These are phyloP conservation scores for Ustilago shanxiensis DNA, from an alignment of 1,284 basidiomycete species.

Conservation along the genomic window DNA sequence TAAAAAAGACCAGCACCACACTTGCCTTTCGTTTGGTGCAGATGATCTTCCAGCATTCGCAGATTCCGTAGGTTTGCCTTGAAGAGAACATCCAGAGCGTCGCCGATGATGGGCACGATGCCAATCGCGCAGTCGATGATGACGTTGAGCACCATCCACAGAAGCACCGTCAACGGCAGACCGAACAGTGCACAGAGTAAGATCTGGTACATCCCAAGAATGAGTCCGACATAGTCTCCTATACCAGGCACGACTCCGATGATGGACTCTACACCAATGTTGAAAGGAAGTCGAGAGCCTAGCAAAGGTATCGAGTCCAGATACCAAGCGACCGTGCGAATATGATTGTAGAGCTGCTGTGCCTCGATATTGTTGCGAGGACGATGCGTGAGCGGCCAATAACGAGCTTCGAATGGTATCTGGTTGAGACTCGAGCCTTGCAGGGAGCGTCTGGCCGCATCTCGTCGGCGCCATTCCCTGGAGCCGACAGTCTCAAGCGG, in stretches of 20 bases:
- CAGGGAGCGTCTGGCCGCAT: slow-evolving; percentile 6
- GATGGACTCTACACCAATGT: slow-evolving; percentile 58
- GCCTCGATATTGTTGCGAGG: slow-evolving; percentile 51
- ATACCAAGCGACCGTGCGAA: slow-evolving; percentile 61
- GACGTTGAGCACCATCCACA: slow-evolving; percentile 64
- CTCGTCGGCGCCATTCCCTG: slow-evolving; percentile 2
- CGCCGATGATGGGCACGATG: slow-evolving; percentile 67
- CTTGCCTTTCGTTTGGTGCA: slow-evolving; percentile 44
- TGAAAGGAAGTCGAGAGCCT: slow-evolving; percentile 46
- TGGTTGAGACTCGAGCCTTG: not conserved
- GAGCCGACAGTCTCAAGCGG: slow-evolving; percentile 8
- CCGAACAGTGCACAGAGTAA: slow-evolving; percentile 63
- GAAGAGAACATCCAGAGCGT: slow-evolving; percentile 67
- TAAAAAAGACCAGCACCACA: slow-evolving; percentile 47
- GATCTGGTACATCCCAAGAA: slow-evolving; percentile 65
- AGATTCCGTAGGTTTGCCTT: slow-evolving; percentile 67
- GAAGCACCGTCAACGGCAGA: slow-evolving; percentile 52
- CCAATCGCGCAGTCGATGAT: slow-evolving; percentile 63
- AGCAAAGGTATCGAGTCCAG: slow-evolving; percentile 54
- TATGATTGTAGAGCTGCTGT: slow-evolving; percentile 68
- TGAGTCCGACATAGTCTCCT: slow-evolving; percentile 63
- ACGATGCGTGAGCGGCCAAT: slow-evolving; percentile 19
- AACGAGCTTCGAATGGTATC: slow-evolving; percentile 16
- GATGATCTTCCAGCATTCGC: slow-evolving; percentile 61
- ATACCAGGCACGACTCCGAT: slow-evolving; percentile 61